These are phyloP conservation scores for Viola pubescens DNA, from an alignment of 441 rosid genomes.

Conservation along the genomic window DNA sequence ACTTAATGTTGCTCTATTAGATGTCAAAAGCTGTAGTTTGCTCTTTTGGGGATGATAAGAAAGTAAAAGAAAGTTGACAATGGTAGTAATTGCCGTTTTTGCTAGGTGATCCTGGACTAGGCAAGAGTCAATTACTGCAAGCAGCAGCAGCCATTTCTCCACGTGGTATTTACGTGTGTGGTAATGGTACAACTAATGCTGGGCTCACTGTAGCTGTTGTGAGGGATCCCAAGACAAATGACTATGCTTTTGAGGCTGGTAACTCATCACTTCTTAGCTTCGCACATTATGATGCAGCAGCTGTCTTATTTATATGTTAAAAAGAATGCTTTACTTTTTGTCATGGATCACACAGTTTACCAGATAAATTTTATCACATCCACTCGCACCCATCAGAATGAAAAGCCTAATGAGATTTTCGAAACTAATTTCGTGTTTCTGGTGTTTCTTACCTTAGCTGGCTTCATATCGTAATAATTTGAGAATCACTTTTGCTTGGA, in stretches of 20 bases:
- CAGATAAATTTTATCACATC: not conserved
- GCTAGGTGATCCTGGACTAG: constrained; percentile 97
- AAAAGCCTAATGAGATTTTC: no score
- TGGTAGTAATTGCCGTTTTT: constrained; percentile 16
- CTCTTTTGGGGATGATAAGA: not conserved
- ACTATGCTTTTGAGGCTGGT: constrained; percentile 99
- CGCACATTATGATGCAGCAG: not conserved
- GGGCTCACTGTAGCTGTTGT: constrained; percentile 99
- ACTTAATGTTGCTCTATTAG: not conserved
- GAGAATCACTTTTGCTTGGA: no score
- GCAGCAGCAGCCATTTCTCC: constrained; percentile 95
- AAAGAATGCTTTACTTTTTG: constrained; percentile 6
- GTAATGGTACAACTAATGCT: constrained; percentile 94
- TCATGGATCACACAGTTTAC: not conserved
- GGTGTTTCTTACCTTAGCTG: no score
- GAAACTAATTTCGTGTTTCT: no score
- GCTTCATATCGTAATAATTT: no score
- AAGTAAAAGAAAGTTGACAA: constrained; percentile 6
- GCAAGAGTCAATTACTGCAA: constrained; percentile 96
- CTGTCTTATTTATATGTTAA: constrained; percentile 4
- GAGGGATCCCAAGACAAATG: constrained; percentile 84
- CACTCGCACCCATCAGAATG: not conserved
- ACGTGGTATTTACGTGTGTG: constrained; percentile 97
- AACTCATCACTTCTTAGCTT: constrained; percentile 15
- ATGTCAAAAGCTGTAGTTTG: not conserved